These are phyloP conservation scores for Sonneratia caseolaris DNA, from an alignment of 345 rosid genomes.

Conservation along the genomic window DNA sequence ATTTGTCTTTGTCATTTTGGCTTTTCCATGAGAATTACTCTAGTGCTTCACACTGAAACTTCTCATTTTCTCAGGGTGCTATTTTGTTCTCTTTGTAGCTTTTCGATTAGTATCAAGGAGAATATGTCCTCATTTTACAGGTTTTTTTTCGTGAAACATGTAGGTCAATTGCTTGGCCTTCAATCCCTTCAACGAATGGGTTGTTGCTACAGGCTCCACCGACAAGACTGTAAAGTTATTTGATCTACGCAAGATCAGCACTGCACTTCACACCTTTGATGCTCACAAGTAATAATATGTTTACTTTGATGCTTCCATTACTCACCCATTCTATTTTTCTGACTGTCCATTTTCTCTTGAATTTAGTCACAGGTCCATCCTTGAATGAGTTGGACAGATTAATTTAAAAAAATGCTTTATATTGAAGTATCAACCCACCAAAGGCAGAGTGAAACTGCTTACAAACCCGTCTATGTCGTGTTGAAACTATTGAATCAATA, in stretches of 20 bases:
- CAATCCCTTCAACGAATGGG: constrained; percentile 98
- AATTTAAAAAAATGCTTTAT: too few species aligned
- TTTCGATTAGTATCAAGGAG: neutral
- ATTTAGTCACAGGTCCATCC: neutral
- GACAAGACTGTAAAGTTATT: constrained; percentile 94
- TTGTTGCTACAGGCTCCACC: constrained; percentile 97
- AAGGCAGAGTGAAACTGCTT: neutral
- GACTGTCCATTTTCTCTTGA: neutral
- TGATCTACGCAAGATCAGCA: constrained; percentile 79
- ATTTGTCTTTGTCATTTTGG: too few species aligned
- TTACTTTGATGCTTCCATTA: neutral
- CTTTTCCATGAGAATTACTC: neutral
- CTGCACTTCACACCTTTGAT: constrained; percentile 84
- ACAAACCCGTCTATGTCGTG: neutral
- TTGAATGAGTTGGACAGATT: neutral
- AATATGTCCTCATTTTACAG: neutral
- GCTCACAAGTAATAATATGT: constrained; percentile 70
- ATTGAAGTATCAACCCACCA: neutral
- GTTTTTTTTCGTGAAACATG: constrained; percentile 6
- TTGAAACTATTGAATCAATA: neutral
- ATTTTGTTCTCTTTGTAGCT: neutral
- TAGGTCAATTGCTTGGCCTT: constrained; percentile 98
- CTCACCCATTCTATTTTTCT: neutral
- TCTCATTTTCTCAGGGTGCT: neutral
- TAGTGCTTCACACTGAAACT: neutral